Evolutionary conservation across 305 asterid genomes (phyloP).

Genomic region (Rubia peregrina): DNA sequence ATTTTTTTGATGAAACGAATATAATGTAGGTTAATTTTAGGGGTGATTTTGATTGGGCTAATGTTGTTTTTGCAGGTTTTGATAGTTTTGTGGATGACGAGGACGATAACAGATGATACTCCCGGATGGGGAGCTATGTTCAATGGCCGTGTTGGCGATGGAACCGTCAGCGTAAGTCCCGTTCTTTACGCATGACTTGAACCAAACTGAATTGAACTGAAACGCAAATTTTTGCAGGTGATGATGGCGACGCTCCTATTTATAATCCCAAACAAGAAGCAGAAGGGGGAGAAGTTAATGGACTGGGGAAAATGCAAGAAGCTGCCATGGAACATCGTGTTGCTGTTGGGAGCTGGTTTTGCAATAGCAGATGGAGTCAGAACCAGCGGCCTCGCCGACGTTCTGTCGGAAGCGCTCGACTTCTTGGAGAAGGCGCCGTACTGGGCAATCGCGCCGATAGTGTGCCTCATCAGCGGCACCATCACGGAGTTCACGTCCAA

Average conservation of each 20-base stretch:
- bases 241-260: slow-evolving; percentile 84
- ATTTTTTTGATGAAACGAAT: not conserved
- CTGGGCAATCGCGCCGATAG: slow-evolving; percentile 68
- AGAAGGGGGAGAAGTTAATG: slow-evolving; percentile 76
- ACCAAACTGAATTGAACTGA: too few species aligned
- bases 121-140: slow-evolving; percentile 92
- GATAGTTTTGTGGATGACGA: slow-evolving; percentile 84
- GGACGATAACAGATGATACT: slow-evolving; percentile 75
- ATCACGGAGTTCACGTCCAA: slow-evolving; percentile 85
- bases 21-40: not conserved
- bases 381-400: slow-evolving; percentile 72
- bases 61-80: slow-evolving; percentile 33
- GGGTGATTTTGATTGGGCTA: not conserved
- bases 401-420: slow-evolving; percentile 41
- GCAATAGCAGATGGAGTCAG: slow-evolving; percentile 88
- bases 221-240: slow-evolving; percentile 29
- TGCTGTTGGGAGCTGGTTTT: slow-evolving; percentile 82
- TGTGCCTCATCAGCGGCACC: slow-evolving; percentile 48
- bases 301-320: slow-evolving; percentile 98
- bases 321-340: slow-evolving; percentile 71
- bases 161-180: slow-evolving; percentile 74
- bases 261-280: slow-evolving; percentile 74
- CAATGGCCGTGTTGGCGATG: slow-evolving; percentile 74
- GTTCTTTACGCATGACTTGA: not conserved
- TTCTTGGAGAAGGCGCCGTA: slow-evolving; percentile 59